Conservation (phyloP, 805 yeast species). For the Wickerhamiella sergipiensis region DNA sequence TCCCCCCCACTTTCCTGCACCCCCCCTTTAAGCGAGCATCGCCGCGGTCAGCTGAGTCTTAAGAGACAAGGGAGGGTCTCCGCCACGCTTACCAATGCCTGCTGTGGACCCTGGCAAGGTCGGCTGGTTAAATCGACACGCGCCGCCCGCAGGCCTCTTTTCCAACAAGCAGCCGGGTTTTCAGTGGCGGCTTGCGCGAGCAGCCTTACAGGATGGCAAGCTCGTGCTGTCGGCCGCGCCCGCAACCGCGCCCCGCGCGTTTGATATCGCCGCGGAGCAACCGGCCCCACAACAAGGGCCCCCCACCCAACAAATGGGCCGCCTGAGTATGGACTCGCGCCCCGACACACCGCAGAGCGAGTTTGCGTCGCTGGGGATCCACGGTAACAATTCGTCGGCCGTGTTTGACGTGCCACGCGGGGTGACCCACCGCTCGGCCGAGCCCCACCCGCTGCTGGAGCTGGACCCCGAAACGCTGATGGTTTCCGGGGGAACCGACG, state of each 20-base stretch:
- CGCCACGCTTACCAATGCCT: conserved; percentile 6
- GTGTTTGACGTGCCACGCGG: neutral
- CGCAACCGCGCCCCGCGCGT: conserved; percentile 31
- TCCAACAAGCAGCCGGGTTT: conserved; percentile 5
- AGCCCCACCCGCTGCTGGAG: conserved; percentile 49
- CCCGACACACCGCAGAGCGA: neutral
- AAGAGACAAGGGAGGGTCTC: neutral
- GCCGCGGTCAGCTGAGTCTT: too few relatives aligned
- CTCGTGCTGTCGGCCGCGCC: conserved; percentile 45
- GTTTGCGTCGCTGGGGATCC: neutral
- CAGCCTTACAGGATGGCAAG: conserved; percentile 56
- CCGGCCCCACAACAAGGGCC: neutral
- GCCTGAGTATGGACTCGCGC: neutral
- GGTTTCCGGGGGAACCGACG: conserved; percentile 43
- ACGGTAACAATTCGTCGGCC: conserved; percentile 1
- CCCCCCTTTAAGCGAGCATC: too few relatives aligned
- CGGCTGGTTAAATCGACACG: conserved; percentile 45
- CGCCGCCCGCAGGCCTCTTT: conserved; percentile 5
- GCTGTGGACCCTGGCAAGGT: conserved; percentile 24
- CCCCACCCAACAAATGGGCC: neutral
- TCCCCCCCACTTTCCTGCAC: too few relatives aligned
- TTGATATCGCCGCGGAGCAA: conserved; percentile 16
- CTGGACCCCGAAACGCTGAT: conserved; percentile 34
- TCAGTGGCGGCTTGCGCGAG: conserved; percentile 38
- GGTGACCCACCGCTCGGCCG: conserved; percentile 2